Base-by-base conservation (phyloP, 805 yeast species). In the Candida krabiensis region DNA sequence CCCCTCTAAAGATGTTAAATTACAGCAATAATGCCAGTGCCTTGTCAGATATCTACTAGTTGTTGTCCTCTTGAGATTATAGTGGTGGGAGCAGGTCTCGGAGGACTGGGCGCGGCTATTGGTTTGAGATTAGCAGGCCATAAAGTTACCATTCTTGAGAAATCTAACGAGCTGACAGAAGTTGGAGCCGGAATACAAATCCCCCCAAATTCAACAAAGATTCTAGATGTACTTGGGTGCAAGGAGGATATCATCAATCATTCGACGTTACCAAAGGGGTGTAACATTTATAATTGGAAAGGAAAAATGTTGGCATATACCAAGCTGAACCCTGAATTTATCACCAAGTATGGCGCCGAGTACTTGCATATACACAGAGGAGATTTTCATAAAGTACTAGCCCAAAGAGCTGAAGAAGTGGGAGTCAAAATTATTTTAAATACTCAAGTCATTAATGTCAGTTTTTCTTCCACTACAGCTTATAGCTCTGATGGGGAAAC, bases 311-410 rank as follows among this genome's bases (percentile, higher is more conserved):
- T 46, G 7, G 32, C 39, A 21, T 37, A 37, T 28, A 33, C 44
- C 9, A 33, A 30, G 11, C 35, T 46, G 13, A 36, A 40, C 18
- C 50, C 50, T 2, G 33, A 46, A 19, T 42, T 43, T 16, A 41
- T 35, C 13, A 19, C 35, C 15, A 40, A 38, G 19, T 46, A 46
- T 15, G 44, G 44, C 11, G 35, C 37, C 17, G 41, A 40, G 16
- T 42, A 44, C 15, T 17, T 46, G 31, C 50, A 46, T 29, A 46
- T 46, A 19, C 50, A 46, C 28, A 24, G 50, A n/a, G 50, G 44
- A 2, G 50, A 46, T 28, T 37, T 42, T 19, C 47, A 46, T 29
- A 13, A n/a, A 5, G 36, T 43, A 22, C 31, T 46, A 14, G 43
- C 38, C 3, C 14, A 29, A 12, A 28, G 47, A 8, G 46, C 47